Percentiles rank a stretch among this genome's conserved stretches.
Evolutionary conservation across 768 basidiomycete species (phyloP).

Genomic region (Termitomyces sp.): DNA sequence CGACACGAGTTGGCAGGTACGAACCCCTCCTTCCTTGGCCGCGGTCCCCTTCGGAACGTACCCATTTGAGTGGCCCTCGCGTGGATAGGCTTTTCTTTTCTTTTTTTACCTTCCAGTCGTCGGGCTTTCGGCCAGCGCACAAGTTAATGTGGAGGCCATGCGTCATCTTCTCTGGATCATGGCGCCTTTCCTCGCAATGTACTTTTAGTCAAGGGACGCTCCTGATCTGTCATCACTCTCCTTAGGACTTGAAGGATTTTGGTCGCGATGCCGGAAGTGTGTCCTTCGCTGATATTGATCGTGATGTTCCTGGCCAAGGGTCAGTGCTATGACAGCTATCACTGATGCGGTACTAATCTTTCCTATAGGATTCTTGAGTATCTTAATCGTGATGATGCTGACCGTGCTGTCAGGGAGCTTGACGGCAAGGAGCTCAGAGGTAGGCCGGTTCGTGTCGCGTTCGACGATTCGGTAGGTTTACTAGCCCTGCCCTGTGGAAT

Average conservation of each 20-base stretch:
- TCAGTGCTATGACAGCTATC: conserved; percentile 30
- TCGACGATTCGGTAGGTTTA: conserved; percentile 54
- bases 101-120: conserved; percentile 11
- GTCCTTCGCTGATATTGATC: conserved; percentile 93
- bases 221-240: conserved; percentile 41
- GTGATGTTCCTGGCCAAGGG: conserved; percentile 85
- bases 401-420: conserved; percentile 86
- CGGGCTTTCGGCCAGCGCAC: conserved; percentile 13
- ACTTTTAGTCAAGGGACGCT: conserved; percentile 30
- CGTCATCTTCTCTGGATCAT: conserved; percentile 13
- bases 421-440: conserved; percentile 88
- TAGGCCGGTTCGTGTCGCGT: conserved; percentile 66
- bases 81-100: conserved; percentile 14
- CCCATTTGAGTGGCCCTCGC: conserved; percentile 18
- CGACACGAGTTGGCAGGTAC: conserved; percentile 99
- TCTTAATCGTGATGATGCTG: conserved; percentile 83
- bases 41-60: conserved; percentile 16
- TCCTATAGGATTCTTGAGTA: conserved; percentile 81
- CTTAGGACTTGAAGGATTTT: conserved; percentile 96
- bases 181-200: conserved; percentile 20
- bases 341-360: not conserved
- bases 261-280: conserved; percentile 93
- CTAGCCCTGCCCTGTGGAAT: not conserved
- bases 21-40: conserved; percentile 31
- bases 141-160: conserved; percentile 7